Evolutionary conservation across 805 yeast genomes (phyloP).

Genomic region (Yarrowia alimentaria): DNA sequence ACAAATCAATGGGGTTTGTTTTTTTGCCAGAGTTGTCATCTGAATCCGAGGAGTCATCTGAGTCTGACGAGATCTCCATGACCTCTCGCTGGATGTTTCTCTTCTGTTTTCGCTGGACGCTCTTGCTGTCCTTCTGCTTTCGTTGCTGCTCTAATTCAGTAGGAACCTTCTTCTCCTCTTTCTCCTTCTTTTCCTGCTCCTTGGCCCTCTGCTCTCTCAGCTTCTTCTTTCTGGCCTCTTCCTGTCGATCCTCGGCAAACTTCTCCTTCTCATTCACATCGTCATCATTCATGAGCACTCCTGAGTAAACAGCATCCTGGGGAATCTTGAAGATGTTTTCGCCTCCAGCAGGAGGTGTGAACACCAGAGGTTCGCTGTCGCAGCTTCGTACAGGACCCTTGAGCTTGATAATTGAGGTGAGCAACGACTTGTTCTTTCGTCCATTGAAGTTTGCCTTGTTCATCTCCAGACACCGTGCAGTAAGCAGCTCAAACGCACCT

Average conservation of each 20-base stretch:
- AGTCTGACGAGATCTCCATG: constrained; percentile 25
- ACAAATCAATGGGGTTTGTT: constrained; percentile 10
- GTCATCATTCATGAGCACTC: constrained; percentile 15
- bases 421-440: constrained; percentile 66
- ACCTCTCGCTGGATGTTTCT: not conserved
- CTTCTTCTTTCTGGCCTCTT: constrained; percentile 16
- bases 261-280: constrained; percentile 5
- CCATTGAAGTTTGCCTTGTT: constrained; percentile 62
- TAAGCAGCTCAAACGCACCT: constrained; percentile 78
- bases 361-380: constrained; percentile 51
- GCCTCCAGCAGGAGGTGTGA: constrained; percentile 21
- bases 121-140: constrained; percentile 36
- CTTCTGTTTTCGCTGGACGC: constrained; percentile 13
- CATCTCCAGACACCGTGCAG: constrained; percentile 72
- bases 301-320: constrained; percentile 13
- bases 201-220: not conserved
- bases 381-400: constrained; percentile 72
- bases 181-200: not conserved
- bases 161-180: not conserved
- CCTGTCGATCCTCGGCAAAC: too few species aligned
- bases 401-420: constrained; percentile 76
- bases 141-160: not conserved
- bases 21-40: not conserved
- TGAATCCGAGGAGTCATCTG: constrained; percentile 1
- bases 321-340: constrained; percentile 11